phyloP scores from a whole-genome alignment of 108 stramenopile genomes.

The Aurantiochytrium sp. region DNA sequence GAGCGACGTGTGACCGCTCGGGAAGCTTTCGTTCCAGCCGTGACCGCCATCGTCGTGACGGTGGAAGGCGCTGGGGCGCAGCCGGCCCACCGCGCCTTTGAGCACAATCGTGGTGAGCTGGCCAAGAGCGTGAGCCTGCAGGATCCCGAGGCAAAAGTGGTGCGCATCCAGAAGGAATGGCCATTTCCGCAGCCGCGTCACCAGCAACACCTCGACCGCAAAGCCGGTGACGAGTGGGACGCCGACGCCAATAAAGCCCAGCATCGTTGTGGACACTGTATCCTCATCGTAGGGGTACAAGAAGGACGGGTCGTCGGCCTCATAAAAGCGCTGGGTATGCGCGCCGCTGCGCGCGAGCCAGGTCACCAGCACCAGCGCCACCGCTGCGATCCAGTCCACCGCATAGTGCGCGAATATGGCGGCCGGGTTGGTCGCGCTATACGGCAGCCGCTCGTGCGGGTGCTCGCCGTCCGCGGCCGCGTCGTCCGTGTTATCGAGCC shows the following conservation, averaged over 20 bases:
- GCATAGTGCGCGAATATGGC: background rate
- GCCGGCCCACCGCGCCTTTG: background rate
- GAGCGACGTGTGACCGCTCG: conserved; percentile 3
- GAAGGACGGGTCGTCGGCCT: background rate
- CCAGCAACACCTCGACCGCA: background rate
- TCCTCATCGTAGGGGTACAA: background rate
- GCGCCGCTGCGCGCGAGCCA: background rate
- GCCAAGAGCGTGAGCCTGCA: background rate
- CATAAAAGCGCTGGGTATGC: background rate
- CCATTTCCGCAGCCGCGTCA: background rate
- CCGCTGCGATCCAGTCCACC: background rate
- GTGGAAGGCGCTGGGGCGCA: background rate
- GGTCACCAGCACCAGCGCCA: background rate
- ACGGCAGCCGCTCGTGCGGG: background rate
- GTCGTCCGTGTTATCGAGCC: no score
- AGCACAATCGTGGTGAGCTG: background rate
- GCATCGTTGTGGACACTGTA: background rate
- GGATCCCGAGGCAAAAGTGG: background rate
- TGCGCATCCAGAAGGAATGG: background rate
- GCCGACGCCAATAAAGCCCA: background rate
- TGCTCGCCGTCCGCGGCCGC: background rate
- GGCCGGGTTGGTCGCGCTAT: background rate
- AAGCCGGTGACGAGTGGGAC: background rate
- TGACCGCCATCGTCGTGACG: background rate
- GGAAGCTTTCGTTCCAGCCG: background rate